Evolutionary conservation across 345 rosid species (phyloP), one percentile per base, ranked within the genome.

Genomic region (Excoecaria agallocha): DNA sequence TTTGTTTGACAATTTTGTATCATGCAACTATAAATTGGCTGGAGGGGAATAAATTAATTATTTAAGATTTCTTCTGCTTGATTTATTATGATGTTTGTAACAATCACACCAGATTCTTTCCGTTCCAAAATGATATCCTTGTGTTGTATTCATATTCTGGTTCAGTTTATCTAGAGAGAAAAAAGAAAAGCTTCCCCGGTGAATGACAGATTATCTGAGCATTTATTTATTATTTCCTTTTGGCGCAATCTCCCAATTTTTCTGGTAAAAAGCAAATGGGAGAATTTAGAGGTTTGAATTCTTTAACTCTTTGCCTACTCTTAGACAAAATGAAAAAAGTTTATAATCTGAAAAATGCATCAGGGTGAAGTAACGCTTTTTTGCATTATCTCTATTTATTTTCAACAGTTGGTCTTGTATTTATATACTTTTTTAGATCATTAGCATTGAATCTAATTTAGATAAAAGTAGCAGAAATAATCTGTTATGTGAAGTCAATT

Each of bases 11-110:
- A 24, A 41, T 66, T 55, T 51, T 11, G 38, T 24, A 25, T 12
- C 8, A n/a, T 39, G 10, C 4, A 20, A 22, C 12, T 49, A 35
- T 12, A 41, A 10, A 19, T 16, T 39, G 13, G 45, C 8, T 66
- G 22, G 22, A 43, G 15, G 24, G 50, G 66, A 74, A 74, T 74
- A 65, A 74, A 25, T 17, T 10, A 30, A 30, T 30, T 30, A 30
- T 30, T 30, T 30, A 30, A 30, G 30, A 30, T 2, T 46, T 48
- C 10, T 61, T 61, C 62, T 64, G 37, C 69, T 73, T 12, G 20
- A 51, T 25, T 39, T 15, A 35, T 37, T 0, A 5, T n/a, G 49
- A 15, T 56, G 49, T 12, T 69, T 11, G 7, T 69, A 37, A 50
- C 56, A 13, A 37, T 19, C 48, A 3, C 22, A 52, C 2, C 50